Evolutionary conservation across 2,329 filamentous ascomycete genomes (phyloP), one percentile per base, ranked within the genome.

Genomic region (Stachybotrys elegans): DNA sequence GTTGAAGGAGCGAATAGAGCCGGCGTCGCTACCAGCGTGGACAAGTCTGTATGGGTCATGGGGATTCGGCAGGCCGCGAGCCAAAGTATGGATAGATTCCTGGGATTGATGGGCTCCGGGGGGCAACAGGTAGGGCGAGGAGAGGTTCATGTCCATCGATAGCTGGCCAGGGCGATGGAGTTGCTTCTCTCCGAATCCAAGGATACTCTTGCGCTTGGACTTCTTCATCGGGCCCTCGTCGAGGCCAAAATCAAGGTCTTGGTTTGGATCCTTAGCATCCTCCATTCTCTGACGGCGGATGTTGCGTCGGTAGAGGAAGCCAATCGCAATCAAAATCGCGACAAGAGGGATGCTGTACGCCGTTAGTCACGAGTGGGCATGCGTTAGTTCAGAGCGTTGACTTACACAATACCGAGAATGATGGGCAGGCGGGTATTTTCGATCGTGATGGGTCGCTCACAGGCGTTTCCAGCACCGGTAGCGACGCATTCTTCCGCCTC

Each of bases 61-160:
- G 43, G 83, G 78, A 52, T 81, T 78, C 45, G 82, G 76, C 37
- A 92, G 76, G 3, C 84, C 85, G 43, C 86, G 83, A 21, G 90
- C 87, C 51, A 97, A 73, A 3, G 90, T 94, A 62, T 91, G 83
- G 50, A 97, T 73, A 5, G 92, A 96, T 53, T 95, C 90, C 36
- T 81, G 80, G 1, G 92, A 96, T 57, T 79, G 75, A 34, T 93
- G 82, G 17, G 92, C 60, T 43, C 81, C 83, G 2, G 88, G 87
- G 5, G 93, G 91, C n/a, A 97, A 75, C n/a, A 98, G 78, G 62
- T 97, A 98, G 2, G 93, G 93, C 55, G 84, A 93, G 25, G 79
- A 81, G 39, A 91, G 73, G 58, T 86, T 81, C 76, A 91, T 79
- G 54, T 82, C 78, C 77, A 92, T 80, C 25, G 83, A 86, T 40